phyloP scores from a whole-genome alignment of 169 alveolate species.

The Cryptosporidium meleagridis region DNA sequence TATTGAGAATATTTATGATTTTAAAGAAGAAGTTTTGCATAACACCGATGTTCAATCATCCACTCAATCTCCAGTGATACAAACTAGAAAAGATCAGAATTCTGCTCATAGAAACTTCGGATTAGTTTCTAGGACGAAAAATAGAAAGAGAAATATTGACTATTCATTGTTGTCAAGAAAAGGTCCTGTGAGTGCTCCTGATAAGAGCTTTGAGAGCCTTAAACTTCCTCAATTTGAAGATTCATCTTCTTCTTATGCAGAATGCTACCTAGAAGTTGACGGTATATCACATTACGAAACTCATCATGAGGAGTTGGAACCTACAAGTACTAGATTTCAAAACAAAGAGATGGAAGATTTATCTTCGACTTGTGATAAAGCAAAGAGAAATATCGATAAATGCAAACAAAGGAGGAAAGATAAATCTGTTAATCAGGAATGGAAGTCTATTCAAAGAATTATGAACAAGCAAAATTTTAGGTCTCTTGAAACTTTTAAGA shows the following conservation, averaged over 20 bases:
- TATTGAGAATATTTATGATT: conserved; percentile 7
- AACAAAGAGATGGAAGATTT: background rate
- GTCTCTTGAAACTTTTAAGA: conserved; percentile 21
- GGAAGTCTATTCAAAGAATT: conserved; percentile 38
- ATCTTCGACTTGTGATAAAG: background rate
- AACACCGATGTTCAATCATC: background rate
- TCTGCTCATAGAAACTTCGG: background rate
- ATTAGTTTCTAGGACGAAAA: background rate
- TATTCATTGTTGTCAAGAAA: conserved; percentile 12
- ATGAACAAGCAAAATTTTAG: conserved; percentile 25
- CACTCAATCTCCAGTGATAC: background rate
- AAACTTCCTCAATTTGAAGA: conserved; percentile 17
- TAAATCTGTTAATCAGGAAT: conserved; percentile 21
- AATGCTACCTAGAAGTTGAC: conserved; percentile 55
- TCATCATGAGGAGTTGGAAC: conserved; percentile 31
- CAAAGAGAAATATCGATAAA: background rate
- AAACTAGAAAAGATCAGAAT: background rate
- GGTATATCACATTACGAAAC: conserved; percentile 45
- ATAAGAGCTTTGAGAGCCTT: background rate
- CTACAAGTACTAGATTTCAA: background rate
- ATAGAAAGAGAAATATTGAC: background rate
- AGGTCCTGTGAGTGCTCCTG: background rate
- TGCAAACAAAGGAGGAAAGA: background rate
- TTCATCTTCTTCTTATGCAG: conserved; percentile 39
- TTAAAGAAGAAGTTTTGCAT: background rate